Percentiles rank a stretch among this genome's conserved stretches.
Conservation (phyloP, 2,329 filamentous ascomycete genomes). For the Ilyonectria sp. region DNA sequence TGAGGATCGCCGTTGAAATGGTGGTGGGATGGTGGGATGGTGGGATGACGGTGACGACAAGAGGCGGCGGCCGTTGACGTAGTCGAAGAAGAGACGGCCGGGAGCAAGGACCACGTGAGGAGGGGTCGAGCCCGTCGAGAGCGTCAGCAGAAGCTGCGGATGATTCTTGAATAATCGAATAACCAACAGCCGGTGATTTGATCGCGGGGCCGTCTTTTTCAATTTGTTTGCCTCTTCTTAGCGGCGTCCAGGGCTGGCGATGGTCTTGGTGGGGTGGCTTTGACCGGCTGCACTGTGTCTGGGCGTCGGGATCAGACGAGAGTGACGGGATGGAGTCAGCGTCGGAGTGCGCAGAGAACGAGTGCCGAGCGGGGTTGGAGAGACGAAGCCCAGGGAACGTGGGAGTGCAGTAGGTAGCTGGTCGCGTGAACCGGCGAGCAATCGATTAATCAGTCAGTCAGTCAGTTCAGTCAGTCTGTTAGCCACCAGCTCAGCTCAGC, state of each 20-base stretch:
- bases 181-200: constrained; percentile 5
- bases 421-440: constrained; percentile 17
- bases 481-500: neutral
- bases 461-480: neutral
- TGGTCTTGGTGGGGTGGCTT: constrained; percentile 15
- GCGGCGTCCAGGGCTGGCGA: constrained; percentile 4
- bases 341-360: neutral
- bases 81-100: constrained; percentile 12
- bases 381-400: neutral
- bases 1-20: constrained; percentile 12
- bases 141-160: constrained; percentile 40
- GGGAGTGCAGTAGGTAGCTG: neutral
- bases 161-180: constrained; percentile 25
- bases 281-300: constrained; percentile 1
- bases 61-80: constrained; percentile 2
- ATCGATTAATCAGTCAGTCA: constrained; percentile 11
- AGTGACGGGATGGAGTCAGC: constrained; percentile 6
- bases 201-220: constrained; percentile 26
- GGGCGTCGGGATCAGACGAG: constrained; percentile 13
- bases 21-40: constrained; percentile 46
- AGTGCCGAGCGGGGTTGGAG: constrained; percentile 15
- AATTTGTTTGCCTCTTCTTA: constrained; percentile 14
- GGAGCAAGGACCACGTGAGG: constrained; percentile 47
- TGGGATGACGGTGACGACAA: constrained; percentile 42
- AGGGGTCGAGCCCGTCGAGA: constrained; percentile 42